Conservation (phyloP, 345 rosid species). For the Dipteronia sinensis region DNA sequence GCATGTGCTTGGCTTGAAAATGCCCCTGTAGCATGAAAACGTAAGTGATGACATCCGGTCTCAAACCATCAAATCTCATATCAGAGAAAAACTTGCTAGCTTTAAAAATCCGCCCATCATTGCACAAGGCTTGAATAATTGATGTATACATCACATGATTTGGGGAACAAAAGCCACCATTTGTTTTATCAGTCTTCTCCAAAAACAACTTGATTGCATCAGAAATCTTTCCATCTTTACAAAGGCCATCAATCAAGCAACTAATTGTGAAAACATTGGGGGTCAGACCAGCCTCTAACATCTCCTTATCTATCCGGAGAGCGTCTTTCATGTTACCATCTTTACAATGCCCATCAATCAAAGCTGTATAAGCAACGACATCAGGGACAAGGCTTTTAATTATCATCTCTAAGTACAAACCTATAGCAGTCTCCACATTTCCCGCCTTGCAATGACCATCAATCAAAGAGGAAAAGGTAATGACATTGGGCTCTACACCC, state of each 20-base stretch:
- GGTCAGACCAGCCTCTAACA: constrained; percentile 50
- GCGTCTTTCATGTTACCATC: constrained; percentile 59
- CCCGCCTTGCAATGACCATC: constrained; percentile 60
- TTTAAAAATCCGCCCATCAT: constrained; percentile 51
- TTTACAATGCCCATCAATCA: constrained; percentile 70
- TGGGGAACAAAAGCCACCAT: constrained; percentile 32
- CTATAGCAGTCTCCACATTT: constrained; percentile 59
- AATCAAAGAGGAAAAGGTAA: constrained; percentile 64
- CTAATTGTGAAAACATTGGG: constrained; percentile 63
- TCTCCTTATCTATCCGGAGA: constrained; percentile 44
- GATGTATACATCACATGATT: constrained; percentile 42
- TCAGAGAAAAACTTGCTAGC: constrained; percentile 55
- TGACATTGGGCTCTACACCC: constrained; percentile 50
- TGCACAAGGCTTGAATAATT: constrained; percentile 62
- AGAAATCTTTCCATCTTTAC: constrained; percentile 54
- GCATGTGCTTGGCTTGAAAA: constrained; percentile 46
- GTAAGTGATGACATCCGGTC: constrained; percentile 44
- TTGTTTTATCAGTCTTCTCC: constrained; percentile 34
- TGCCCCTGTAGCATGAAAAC: constrained; percentile 43
- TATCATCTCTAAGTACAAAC: constrained; percentile 61
- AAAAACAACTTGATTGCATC: constrained; percentile 47
- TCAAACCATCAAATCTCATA: constrained; percentile 51
- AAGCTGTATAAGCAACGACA: constrained; percentile 58
- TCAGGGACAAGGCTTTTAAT: constrained; percentile 60
- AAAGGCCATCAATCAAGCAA: constrained; percentile 62